phyloP scores from a whole-genome alignment of 352 stramenopile genomes.

The Phytophthora ramorum region DNA sequence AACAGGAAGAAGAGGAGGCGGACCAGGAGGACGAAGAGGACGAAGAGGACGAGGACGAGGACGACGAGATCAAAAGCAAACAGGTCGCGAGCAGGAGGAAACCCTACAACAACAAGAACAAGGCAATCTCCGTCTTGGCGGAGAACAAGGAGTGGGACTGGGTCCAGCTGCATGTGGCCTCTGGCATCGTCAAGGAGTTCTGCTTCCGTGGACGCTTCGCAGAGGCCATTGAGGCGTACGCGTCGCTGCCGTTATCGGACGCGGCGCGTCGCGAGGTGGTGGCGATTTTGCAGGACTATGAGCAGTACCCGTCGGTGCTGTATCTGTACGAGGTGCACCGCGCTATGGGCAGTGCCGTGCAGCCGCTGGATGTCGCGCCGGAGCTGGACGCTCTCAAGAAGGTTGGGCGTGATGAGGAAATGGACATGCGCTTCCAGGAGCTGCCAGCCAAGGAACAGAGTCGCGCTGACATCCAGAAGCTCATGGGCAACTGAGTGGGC shows the following conservation, averaged over 20 bases:
- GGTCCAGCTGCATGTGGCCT: constrained; percentile 35
- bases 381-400: constrained; percentile 58
- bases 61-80: constrained; percentile 11
- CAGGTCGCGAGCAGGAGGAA: constrained; percentile 4
- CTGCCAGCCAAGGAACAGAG: constrained; percentile 52
- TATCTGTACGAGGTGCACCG: constrained; percentile 59
- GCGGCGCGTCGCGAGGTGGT: constrained; percentile 39
- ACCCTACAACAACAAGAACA: constrained; percentile 22
- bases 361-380: constrained; percentile 49
- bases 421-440: constrained; percentile 54
- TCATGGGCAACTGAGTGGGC: constrained; percentile 39
- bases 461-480: constrained; percentile 61
- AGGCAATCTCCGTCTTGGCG: constrained; percentile 9
- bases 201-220: constrained; percentile 60
- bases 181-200: constrained; percentile 54
- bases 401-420: constrained; percentile 51
- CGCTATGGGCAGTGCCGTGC: constrained; percentile 22
- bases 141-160: constrained; percentile 33
- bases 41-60: constrained; percentile 16
- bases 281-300: constrained; percentile 50
- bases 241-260: constrained; percentile 45
- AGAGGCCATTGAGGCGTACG: constrained; percentile 63
- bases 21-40: constrained; percentile 23
- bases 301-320: constrained; percentile 61
- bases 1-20: background rate